Base-by-base conservation (phyloP, 2,329 filamentous ascomycete genomes). In the Hypomyces perniciosus region DNA sequence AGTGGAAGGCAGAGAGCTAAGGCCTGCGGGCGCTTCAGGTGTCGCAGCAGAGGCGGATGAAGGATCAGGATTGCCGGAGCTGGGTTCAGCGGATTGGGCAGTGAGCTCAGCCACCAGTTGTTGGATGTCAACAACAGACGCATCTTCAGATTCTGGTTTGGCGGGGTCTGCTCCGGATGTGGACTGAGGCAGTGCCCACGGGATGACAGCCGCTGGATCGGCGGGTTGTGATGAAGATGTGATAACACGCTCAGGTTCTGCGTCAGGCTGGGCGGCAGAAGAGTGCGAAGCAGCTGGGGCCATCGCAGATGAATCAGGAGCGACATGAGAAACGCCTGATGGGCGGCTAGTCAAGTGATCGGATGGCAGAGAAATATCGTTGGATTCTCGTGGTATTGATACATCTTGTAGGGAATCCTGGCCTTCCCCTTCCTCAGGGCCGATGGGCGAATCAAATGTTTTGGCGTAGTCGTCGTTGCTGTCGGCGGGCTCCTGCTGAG, bases 401-500 rank as follows among this genome's bases (percentile, higher is more conserved):
- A 76, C 68, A 75, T 72, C 62, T 60, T 63, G 66, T 20, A 3
- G 20, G 56, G 58, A 57, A 55, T 62, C 61, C 62, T 67, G 63
- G 55, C 65, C 65, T 53, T 63, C 68, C 54, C 59, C 64, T 54
- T 67, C 63, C 50, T 68, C 65, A 43, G 63, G 58, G 42, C 60
- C 67, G 60, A 68, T 67, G 51, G 73, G 72, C 51, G 76, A 77
- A 64, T 77, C 72, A 70, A 76, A 75, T 35, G 68, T 73, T 62
- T 72, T 76, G 59, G 73, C 72, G 66, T 77, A 75, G 58, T 77
- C 74, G 68, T 77, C 74, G 62, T 68, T 71, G 64, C 63, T 65
- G 58, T 65, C 62, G 48, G 58, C 56, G 20, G 62, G 43, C 33
- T 68, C 62, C 46, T 63, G 62, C 50, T 60, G 41, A 29, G 44